These are phyloP conservation scores for Yamadazyma triangularis DNA, from an alignment of 1,139 yeast species.

Conservation along the genomic window DNA sequence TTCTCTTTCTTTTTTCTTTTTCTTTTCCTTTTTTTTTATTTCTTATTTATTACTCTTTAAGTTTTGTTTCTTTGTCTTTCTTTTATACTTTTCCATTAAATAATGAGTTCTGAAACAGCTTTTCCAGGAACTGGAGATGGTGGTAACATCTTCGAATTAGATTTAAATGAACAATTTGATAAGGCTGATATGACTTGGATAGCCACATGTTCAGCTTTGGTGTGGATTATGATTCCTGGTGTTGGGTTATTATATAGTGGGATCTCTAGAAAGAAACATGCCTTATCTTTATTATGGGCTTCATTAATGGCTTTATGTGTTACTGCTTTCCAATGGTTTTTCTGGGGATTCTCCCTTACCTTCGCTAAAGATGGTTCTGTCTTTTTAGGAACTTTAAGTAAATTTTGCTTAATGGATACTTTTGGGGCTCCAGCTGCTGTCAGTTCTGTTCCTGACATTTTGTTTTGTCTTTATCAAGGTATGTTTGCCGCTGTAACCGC, in stretches of 20 bases:
- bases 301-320: constrained; percentile 82
- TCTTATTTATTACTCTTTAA: too few species aligned
- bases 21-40: too few species aligned
- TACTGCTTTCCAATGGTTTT: constrained; percentile 90
- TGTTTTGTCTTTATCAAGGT: constrained; percentile 88
- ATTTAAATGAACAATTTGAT: constrained; percentile 71
- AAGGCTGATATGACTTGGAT: constrained; percentile 87
- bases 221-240: constrained; percentile 95
- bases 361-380: constrained; percentile 69
- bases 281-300: constrained; percentile 89
- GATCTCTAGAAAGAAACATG: constrained; percentile 86
- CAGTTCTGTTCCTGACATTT: constrained; percentile 72
- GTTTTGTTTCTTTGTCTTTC: too few species aligned
- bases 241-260: constrained; percentile 90
- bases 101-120: constrained; percentile 13
- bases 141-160: constrained; percentile 70
- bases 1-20: too few species aligned
- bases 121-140: constrained; percentile 60
- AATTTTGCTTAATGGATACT: constrained; percentile 75
- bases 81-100: too few species aligned
- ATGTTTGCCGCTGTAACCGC: constrained; percentile 95
- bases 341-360: constrained; percentile 92
- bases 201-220: constrained; percentile 68
- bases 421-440: constrained; percentile 78
- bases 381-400: constrained; percentile 74